Evolutionary conservation across 192 early-diverging fungal species (phyloP).

Genomic region (Mortierella alpina): DNA sequence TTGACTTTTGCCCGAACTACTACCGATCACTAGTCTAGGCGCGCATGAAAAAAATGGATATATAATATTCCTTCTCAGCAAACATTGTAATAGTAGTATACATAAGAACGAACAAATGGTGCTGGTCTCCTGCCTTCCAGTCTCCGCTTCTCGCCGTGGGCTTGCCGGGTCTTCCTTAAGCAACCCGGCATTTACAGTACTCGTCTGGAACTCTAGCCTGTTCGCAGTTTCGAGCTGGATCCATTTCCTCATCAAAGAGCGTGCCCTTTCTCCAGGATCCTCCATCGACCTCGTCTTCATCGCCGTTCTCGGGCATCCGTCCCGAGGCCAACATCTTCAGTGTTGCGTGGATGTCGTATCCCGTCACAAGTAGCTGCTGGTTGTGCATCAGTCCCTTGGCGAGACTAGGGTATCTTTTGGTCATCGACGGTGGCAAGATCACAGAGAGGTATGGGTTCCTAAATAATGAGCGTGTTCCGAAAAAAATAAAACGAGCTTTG

Average conservation of each 20-base stretch:
- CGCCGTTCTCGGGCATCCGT: slow-evolving; percentile 9
- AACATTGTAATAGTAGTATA: not conserved
- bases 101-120: not conserved
- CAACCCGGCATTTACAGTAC: slow-evolving; percentile 28
- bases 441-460: slow-evolving; percentile 56
- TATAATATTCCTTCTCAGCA: not conserved
- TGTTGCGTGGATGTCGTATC: slow-evolving; percentile 48
- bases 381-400: slow-evolving; percentile 45
- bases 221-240: slow-evolving; percentile 27
- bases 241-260: slow-evolving; percentile 41
- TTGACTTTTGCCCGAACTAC: no score
- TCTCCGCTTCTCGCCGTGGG: not conserved
- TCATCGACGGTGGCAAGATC: slow-evolving; percentile 45
- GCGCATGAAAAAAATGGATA: not conserved
- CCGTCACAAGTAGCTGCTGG: slow-evolving; percentile 49
- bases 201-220: slow-evolving; percentile 32
- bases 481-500: not conserved
- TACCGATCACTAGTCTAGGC: no score
- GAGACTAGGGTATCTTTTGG: slow-evolving; percentile 29
- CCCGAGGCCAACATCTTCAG: slow-evolving; percentile 48
- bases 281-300: slow-evolving; percentile 30
- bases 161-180: not conserved
- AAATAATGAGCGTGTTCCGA: not conserved
- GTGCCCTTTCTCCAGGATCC: slow-evolving; percentile 26
- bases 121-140: no score